Percentiles rank a stretch among this genome's conserved stretches.
These are phyloP conservation scores for Microsporum canis DNA, from an alignment of 2,329 filamentous ascomycete genomes.

Conservation along the genomic window DNA sequence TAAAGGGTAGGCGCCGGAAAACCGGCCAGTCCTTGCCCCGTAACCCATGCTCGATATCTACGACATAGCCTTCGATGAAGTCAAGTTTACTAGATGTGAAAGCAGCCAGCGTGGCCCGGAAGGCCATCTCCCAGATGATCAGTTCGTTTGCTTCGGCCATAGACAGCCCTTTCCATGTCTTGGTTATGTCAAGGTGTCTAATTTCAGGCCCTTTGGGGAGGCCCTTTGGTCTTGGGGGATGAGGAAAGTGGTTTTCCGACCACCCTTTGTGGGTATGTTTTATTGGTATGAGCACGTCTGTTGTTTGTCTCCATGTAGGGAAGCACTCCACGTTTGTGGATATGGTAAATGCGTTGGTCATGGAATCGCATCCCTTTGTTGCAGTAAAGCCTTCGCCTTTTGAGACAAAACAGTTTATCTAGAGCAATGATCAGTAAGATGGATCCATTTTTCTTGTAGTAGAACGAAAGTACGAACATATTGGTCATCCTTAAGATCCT, in stretches of 20 bases:
- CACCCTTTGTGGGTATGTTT: too few species aligned
- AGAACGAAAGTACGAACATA: too few species aligned
- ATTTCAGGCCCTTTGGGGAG: constrained; percentile 11
- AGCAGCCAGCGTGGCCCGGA: constrained; percentile 5
- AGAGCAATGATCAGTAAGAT: too few species aligned
- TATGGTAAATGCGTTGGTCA: not conserved
- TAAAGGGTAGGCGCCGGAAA: constrained; percentile 4
- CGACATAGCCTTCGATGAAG: not conserved
- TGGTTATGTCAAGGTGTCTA: constrained; percentile 8
- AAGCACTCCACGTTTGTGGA: constrained; percentile 11
- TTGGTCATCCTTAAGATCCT: too few species aligned
- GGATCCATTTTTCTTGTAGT: too few species aligned
- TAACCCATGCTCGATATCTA: not conserved
- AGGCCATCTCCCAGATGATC: constrained; percentile 14
- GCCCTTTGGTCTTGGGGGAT: constrained; percentile 10
- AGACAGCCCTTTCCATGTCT: constrained; percentile 16
- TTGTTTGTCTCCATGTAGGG: not conserved
- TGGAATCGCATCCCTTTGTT: too few species aligned
- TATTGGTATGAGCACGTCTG: constrained; percentile 9
- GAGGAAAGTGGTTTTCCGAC: too few species aligned
- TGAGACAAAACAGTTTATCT: too few species aligned
- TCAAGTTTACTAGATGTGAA: not conserved
- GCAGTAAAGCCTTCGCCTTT: too few species aligned
- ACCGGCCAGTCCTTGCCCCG: not conserved
- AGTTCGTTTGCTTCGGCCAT: constrained; percentile 15